phyloP scores from a whole-genome alignment of 345 rosid genomes.

The Acer yangbiense region DNA sequence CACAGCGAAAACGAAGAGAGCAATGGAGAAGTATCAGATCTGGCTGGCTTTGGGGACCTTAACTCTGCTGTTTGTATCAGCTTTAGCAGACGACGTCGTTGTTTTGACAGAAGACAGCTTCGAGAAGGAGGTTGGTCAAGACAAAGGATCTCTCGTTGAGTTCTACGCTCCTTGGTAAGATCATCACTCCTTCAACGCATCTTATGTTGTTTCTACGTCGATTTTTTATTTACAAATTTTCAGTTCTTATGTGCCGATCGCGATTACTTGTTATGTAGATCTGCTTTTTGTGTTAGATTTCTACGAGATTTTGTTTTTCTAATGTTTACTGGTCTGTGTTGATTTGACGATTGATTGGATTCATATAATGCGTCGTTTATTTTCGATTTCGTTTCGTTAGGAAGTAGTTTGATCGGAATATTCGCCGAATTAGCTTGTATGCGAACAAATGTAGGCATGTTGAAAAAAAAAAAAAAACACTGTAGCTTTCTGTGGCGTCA shows the following conservation, averaged over 20 bases:
- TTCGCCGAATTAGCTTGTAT: background rate
- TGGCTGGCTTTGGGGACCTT: constrained; percentile 49
- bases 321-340: background rate
- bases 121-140: constrained; percentile 93
- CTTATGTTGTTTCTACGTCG: background rate
- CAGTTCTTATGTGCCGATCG: constrained; percentile 13
- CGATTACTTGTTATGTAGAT: constrained; percentile 25
- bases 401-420: background rate
- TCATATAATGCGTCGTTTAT: background rate
- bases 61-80: constrained; percentile 56
- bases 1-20: constrained; percentile 3
- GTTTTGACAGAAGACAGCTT: constrained; percentile 88
- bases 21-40: constrained; percentile 75
- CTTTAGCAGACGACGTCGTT: constrained; percentile 77
- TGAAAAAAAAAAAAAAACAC: too few species aligned
- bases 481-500: background rate
- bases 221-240: background rate
- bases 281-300: constrained; percentile 15
- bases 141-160: constrained; percentile 91
- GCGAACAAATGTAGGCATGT: background rate
- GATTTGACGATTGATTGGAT: background rate
- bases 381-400: background rate
- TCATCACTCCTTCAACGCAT: background rate
- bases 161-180: constrained; percentile 99
- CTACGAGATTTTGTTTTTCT: background rate